Evolutionary conservation across 768 basidiomycete genomes (phyloP), one percentile per base, ranked within the genome.

Genomic region (Collybia sordida): DNA sequence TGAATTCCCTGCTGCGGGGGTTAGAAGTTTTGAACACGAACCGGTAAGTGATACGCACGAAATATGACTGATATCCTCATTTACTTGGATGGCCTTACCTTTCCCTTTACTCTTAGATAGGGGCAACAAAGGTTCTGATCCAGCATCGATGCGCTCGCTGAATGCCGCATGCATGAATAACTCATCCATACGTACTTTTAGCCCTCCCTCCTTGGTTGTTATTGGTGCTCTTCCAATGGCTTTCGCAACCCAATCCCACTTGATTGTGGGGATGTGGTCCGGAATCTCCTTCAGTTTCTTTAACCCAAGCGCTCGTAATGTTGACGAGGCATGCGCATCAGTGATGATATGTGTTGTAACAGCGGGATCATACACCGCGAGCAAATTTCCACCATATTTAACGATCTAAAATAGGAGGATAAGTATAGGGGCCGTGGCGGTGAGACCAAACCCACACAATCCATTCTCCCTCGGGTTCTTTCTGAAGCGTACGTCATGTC

Each of bases 291-390:
- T 65, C 14, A 85, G 63, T 4, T 42, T 60, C 56, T 73, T 80
- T 18, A 86, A 58, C 1, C 80, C 80, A 3, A 86, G 66, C 1
- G 74, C 67, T 17, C 69, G 59, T 36, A 76, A 56, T 36, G 73
- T 67, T 14, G 70, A 49, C 12, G 50, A 45, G 27, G 47, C 44
- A 35, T 53, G 53, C 3, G 67, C 62, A 44, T 81, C 82, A 6
- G 82, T 81, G 25, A 91, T 72, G 45, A 92, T 83, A 57, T 90
- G 86, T 3, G 89, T 89, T 23, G 86, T 79, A 6, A 63, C 53
- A 4, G 59, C 53, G 2, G 80, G 68, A 53, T 90, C 82, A 57
- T 79, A 91, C 28, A 58, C 68, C 2, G 86, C 75, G 34, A 80
- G 65, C 21, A 91, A 68, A 18, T 73, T 79, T 38, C 80, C 90